Evolutionary conservation across 176 grass and related monocot genomes (phyloP).

Genomic region (Areca catechu): DNA sequence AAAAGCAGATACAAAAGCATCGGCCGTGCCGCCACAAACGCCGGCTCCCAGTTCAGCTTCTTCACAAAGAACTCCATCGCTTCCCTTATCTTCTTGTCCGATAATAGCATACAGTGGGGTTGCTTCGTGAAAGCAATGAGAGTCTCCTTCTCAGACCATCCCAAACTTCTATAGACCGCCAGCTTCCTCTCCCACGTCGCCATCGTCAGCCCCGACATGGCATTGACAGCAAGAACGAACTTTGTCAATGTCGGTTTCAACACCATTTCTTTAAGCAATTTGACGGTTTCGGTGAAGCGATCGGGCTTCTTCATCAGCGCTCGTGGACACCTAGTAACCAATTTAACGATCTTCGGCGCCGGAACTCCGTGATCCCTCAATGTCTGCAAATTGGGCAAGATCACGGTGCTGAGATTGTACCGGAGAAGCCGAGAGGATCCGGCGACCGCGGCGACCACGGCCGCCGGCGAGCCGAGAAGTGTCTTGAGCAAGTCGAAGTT

Average conservation of each 20-base stretch:
- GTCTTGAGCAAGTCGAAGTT: constrained; percentile 13
- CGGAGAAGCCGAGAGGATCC: constrained; percentile 5
- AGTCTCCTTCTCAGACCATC: constrained; percentile 24
- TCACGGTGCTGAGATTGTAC: not conserved
- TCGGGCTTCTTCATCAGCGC: not conserved
- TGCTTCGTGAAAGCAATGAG: constrained; percentile 21
- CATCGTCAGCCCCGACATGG: constrained; percentile 11
- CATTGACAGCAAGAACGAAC: constrained; percentile 4
- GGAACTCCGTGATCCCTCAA: constrained; percentile 10
- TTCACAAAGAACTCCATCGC: constrained; percentile 6
- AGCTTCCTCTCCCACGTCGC: constrained; percentile 30
- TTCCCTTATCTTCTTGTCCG: constrained; percentile 20
- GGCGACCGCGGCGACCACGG: not conserved
- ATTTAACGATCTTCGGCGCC: not conserved
- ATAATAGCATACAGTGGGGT: constrained; percentile 5
- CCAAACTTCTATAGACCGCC: constrained; percentile 14
- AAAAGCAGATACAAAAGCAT: constrained; percentile 15
- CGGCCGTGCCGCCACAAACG: not conserved
- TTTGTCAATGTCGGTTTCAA: constrained; percentile 6
- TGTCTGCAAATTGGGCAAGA: constrained; percentile 1
- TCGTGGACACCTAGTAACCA: not conserved
- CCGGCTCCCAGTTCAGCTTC: constrained; percentile 16
- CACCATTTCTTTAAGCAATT: constrained; percentile 12
- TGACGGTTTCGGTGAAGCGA: constrained; percentile 9
- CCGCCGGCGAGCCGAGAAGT: not conserved